Conservation (phyloP, 2,329 filamentous ascomycete species). For the Cytospora paraplurivora region DNA sequence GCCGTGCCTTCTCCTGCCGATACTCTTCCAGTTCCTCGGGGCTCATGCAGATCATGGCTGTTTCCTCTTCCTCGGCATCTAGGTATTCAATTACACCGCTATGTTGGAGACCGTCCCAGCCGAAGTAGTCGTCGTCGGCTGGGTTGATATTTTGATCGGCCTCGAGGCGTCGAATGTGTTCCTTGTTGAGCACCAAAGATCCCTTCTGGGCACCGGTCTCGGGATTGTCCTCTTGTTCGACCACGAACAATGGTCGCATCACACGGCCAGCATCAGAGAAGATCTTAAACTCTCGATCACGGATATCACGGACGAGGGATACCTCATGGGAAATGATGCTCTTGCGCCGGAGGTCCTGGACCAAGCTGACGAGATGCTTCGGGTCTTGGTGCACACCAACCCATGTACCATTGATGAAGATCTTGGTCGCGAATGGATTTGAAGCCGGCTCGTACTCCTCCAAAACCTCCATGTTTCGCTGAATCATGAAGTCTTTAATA, state of each 20-base stretch:
- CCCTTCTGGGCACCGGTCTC: constrained; percentile 64
- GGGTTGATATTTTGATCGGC: constrained; percentile 67
- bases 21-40: constrained; percentile 89
- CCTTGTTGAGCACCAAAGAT: constrained; percentile 78
- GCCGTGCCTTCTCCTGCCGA: constrained; percentile 62
- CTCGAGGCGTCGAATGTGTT: constrained; percentile 76
- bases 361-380: constrained; percentile 77
- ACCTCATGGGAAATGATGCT: constrained; percentile 89
- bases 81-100: constrained; percentile 92
- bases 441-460: constrained; percentile 89
- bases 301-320: constrained; percentile 91
- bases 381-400: constrained; percentile 93
- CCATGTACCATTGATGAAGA: constrained; percentile 98
- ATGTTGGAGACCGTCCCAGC: constrained; percentile 84
- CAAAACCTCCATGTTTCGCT: constrained; percentile 91
- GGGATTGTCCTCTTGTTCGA: constrained; percentile 81
- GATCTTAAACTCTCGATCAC: constrained; percentile 97
- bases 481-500: constrained; percentile 93
- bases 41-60: constrained; percentile 98
- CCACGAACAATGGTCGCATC: constrained; percentile 89
- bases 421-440: constrained; percentile 91
- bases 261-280: constrained; percentile 97
- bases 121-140: constrained; percentile 66
- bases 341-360: constrained; percentile 75
- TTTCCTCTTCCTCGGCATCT: constrained; percentile 97